A percentile compares a stretch with the other conserved stretches of the same genome.
phyloP scores from a whole-genome alignment of 495 filamentous ascomycete genomes.

The Penicillium turbatum region DNA sequence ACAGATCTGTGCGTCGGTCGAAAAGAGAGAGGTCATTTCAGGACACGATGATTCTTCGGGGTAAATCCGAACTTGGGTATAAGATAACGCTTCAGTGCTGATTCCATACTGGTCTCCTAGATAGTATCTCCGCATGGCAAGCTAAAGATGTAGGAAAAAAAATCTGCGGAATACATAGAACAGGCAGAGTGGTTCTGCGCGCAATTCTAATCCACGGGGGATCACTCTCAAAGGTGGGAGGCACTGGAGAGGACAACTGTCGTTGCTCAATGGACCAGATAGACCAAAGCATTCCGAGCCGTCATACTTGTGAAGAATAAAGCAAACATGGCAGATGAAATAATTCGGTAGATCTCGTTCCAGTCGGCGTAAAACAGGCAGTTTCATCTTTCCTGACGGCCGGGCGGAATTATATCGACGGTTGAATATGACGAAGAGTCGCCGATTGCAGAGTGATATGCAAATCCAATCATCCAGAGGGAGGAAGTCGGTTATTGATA shows the following conservation, averaged over 20 bases:
- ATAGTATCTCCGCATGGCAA: neutral
- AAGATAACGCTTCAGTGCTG: neutral
- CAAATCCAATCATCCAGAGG: neutral
- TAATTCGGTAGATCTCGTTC: slow-evolving; percentile 4
- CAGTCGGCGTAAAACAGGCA: neutral
- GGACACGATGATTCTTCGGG: neutral
- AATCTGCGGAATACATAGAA: neutral
- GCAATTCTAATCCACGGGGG: neutral
- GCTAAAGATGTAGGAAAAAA: neutral
- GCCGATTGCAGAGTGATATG: slow-evolving; percentile 5
- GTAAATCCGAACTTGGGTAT: neutral
- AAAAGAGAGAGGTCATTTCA: slow-evolving; percentile 3
- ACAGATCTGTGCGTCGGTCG: slow-evolving; percentile 1
- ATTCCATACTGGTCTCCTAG: neutral
- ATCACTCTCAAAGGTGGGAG: too few species aligned
- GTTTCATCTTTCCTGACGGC: neutral
- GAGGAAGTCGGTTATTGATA: slow-evolving; percentile 9
- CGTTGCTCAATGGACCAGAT: neutral
- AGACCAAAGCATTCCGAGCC: neutral
- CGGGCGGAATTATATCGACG: neutral
- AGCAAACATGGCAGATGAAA: neutral
- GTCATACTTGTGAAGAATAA: neutral
- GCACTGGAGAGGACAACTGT: neutral
- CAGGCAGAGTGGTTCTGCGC: neutral
- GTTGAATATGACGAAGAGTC: neutral